Evolutionary conservation across 1,284 basidiomycete genomes (phyloP), one percentile per base, ranked within the genome.

Genomic region (Cutaneotrichosporon daszewskae): DNA sequence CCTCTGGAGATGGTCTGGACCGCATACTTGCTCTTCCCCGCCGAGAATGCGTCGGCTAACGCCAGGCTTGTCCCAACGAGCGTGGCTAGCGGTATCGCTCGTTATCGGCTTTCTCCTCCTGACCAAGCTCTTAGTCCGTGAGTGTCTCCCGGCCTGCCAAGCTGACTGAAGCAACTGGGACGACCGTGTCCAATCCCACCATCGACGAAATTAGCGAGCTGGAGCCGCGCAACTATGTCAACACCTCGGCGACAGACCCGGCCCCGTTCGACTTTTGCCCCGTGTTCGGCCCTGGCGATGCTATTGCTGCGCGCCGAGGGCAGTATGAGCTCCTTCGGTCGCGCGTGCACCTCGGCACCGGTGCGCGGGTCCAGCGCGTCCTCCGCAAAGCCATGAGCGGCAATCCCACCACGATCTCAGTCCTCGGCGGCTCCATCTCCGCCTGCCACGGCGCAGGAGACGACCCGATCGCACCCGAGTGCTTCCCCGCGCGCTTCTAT

Each of bases 391-490:
- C 89, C 1, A 75, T 96, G 62, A 75, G 82, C 4, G 92, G 90
- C 8, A 76, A 83, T 51, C 88, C 90, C 4, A 79, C 95, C 19
- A 94, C 90, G 10, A 87, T 96, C 56, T 88, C 85, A 58, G 79
- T 96, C 27, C 66, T 96, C 22, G 91, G 91, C 37, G 88, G 91
- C 45, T 90, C 87, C 84, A 87, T 95, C 23, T 89, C 88, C 40
- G 81, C 88, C 13, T 96, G 92, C 66, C 88, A 92, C 66, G 91
- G 92, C 25, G 84, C 90, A 2, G 91, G 91, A 12, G 85, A 92
- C 56, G 87, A 94, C 67, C 89, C 87, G 4, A 76, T 95, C 44
- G 81, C 88, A 0, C 77, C 86, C 0, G 75, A 74, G 54, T 94
- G 91, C 69, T 96, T 92, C 68, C 90, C 91, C 1, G 82, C 86